Evolutionary conservation across 306 rosid species (phyloP).

Genomic region (Vachellia pachyceras): DNA sequence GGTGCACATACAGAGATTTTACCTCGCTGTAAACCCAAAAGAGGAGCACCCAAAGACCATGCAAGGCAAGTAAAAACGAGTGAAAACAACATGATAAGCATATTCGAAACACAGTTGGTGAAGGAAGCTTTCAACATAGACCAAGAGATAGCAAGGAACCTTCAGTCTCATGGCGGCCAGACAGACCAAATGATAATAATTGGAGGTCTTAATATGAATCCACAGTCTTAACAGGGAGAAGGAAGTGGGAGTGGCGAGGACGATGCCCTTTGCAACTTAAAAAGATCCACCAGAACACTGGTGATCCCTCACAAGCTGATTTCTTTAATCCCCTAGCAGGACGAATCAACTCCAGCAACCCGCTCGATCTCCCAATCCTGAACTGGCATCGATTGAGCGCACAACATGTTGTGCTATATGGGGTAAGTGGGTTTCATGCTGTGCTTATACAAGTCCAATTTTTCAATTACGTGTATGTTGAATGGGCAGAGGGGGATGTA

Average conservation of each 20-base stretch:
- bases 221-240: background rate
- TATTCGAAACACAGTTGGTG: slow-evolving; percentile 16
- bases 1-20: too few relatives aligned
- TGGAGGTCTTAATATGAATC: slow-evolving; percentile 30
- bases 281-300: slow-evolving; percentile 29
- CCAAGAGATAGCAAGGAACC: slow-evolving; percentile 2
- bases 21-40: too few relatives aligned
- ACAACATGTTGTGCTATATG: slow-evolving; percentile 36
- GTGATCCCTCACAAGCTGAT: slow-evolving; percentile 34
- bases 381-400: slow-evolving; percentile 31
- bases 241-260: background rate
- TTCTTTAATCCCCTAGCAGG: slow-evolving; percentile 37
- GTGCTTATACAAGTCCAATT: too few relatives aligned
- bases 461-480: too few relatives aligned
- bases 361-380: slow-evolving; percentile 36
- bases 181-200: slow-evolving; percentile 28
- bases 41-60: too few relatives aligned
- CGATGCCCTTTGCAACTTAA: slow-evolving; percentile 25
- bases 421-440: background rate
- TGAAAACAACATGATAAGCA: slow-evolving; percentile 32
- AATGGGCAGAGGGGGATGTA: slow-evolving; percentile 51
- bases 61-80: too few relatives aligned
- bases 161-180: too few relatives aligned
- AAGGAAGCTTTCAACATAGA: slow-evolving; percentile 9
- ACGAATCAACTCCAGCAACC: slow-evolving; percentile 34